Base-by-base conservation (phyloP, 257 asterid species). In the Nicotiana otophora region DNA sequence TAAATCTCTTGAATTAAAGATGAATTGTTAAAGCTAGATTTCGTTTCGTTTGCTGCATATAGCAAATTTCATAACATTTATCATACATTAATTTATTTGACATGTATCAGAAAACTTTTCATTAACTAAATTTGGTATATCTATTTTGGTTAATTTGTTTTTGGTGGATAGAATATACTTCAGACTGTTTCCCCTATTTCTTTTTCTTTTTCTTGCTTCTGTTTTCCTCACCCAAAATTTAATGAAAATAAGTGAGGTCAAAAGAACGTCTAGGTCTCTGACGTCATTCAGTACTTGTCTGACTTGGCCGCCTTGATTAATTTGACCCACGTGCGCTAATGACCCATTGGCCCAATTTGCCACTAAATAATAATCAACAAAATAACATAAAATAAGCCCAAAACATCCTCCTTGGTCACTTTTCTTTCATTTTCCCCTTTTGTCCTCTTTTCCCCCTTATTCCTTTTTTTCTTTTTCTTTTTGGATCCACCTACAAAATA, bases 271-370 rank as follows among this genome's bases (percentile, higher is more conserved):
- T 34, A 48, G 60, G 34, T 62, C 31, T 69, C 81, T 88, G 92
- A 82, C 89, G 85, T 85, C 81, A 85, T 75, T 82, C 34, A 76
- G 54, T 83, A 39, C 61, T 68, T 16, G 42, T 72, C 82, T 82
- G 87, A 85, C 89, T 66, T 42, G 82, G 92, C 90, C 89, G 90
- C 91, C 91, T 77, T 67, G 86, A 66, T 84, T 67, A 77, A 55
- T 85, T 89, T 88, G 91, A 89, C 92, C 87, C 97, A 92, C 92
- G 93, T 89, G 92, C 57, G 53, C 7, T 39, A 85, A 82, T 81
- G 15, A 7, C 84, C 88, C 5, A 82, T 78, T 54, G 63, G 36
- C 54, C 9, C 36, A 78, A 30, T 46, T 17, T 36, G 84, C 5
- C 19, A 70, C 55, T 7, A 62, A 74, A 58, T 23, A 23, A 14